Evolutionary conservation across 2,329 filamentous ascomycete species (phyloP).

Genomic region (Grosmannia clavigera): DNA sequence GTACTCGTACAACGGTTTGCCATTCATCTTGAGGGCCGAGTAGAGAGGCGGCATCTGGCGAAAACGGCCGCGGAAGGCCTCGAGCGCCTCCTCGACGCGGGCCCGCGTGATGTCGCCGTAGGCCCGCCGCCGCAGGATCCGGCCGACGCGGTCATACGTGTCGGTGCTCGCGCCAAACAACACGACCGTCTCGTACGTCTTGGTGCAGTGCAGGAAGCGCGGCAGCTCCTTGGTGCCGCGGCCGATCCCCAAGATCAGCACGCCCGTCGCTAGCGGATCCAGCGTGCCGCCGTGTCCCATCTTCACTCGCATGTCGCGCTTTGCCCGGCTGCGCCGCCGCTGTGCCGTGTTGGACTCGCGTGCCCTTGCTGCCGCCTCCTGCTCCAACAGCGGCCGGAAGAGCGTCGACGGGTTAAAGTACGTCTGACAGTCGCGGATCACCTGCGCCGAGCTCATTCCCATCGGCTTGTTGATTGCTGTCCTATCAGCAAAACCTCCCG

Average conservation of each 20-base stretch:
- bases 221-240: slow-evolving; percentile 73
- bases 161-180: slow-evolving; percentile 89
- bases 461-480: slow-evolving; percentile 86
- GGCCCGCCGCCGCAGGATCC: slow-evolving; percentile 60
- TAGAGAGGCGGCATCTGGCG: slow-evolving; percentile 88
- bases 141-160: slow-evolving; percentile 78
- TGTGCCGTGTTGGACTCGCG: slow-evolving; percentile 46
- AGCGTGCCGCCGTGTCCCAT: slow-evolving; percentile 93
- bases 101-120: slow-evolving; percentile 75
- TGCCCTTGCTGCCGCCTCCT: slow-evolving; percentile 38
- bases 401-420: slow-evolving; percentile 70
- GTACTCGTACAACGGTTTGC: slow-evolving; percentile 93
- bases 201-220: slow-evolving; percentile 75
- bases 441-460: slow-evolving; percentile 77
- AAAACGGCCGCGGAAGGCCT: slow-evolving; percentile 66
- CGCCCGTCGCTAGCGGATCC: slow-evolving; percentile 85
- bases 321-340: slow-evolving; percentile 43
- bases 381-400: slow-evolving; percentile 62
- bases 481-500: neutral
- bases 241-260: slow-evolving; percentile 80
- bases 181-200: slow-evolving; percentile 81
- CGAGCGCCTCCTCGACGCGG: slow-evolving; percentile 64
- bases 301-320: slow-evolving; percentile 62
- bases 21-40: slow-evolving; percentile 83
- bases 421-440: slow-evolving; percentile 75